phyloP scores from a whole-genome alignment of 345 rosid species.

The Noccaea caerulescens region DNA sequence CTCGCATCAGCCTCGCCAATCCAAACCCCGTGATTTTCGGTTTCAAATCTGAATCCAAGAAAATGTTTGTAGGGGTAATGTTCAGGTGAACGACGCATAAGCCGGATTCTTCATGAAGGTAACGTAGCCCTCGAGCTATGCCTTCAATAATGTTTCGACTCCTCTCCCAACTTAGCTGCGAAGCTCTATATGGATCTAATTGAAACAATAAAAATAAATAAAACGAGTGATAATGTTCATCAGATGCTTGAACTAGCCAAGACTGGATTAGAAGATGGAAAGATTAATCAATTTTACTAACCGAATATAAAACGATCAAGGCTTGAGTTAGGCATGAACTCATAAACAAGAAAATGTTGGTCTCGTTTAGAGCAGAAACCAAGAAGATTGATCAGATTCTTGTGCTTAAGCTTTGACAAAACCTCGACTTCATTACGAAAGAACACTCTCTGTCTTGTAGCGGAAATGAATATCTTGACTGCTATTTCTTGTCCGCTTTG shows the following conservation, averaged over 20 bases:
- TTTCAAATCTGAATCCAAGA: conserved; percentile 24
- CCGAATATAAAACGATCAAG: conserved; percentile 53
- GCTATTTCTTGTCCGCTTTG: conserved; percentile 57
- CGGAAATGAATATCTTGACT: conserved; percentile 45
- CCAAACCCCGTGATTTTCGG: conserved; percentile 34
- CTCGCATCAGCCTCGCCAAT: conserved; percentile 20
- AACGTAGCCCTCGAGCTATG: conserved; percentile 38
- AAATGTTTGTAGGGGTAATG: conserved; percentile 32
- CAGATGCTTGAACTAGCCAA: neutral
- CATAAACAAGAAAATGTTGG: conserved; percentile 57
- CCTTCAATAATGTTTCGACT: conserved; percentile 35
- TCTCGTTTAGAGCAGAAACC: conserved; percentile 53
- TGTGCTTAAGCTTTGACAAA: conserved; percentile 57
- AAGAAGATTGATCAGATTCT: conserved; percentile 57
- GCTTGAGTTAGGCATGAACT: conserved; percentile 63
- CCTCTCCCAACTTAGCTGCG: conserved; percentile 34
- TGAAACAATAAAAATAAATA: neutral
- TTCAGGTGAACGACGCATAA: conserved; percentile 23
- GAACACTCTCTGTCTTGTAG: neutral
- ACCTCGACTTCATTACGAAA: conserved; percentile 42
- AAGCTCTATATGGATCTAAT: conserved; percentile 25
- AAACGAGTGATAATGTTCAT: neutral
- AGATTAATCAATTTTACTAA: conserved; percentile 9
- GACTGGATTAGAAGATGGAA: neutral
- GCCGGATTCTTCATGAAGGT: conserved; percentile 35